These are phyloP conservation scores for Solanum chiquidenum DNA, from an alignment of 257 asterid genomes.

Conservation along the genomic window DNA sequence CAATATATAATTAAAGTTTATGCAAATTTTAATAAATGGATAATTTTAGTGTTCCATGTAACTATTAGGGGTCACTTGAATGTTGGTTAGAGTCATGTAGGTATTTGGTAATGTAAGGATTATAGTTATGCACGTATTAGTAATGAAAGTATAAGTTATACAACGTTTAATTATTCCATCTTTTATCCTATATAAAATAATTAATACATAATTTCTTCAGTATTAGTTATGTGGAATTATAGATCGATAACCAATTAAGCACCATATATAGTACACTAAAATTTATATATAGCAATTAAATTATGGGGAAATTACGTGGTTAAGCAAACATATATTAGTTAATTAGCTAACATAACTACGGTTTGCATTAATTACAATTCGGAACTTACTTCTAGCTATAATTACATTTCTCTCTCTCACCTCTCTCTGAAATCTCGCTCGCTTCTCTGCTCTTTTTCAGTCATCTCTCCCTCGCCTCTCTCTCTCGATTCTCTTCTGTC, in stretches of 20 bases:
- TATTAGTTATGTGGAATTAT: background rate
- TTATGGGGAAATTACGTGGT: background rate
- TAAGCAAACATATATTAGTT: too few species aligned
- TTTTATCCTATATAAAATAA: background rate
- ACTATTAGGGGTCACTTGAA: background rate
- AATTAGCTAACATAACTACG: background rate
- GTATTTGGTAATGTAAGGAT: background rate
- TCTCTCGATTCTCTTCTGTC: too few species aligned
- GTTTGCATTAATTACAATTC: too few species aligned
- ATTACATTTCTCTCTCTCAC: background rate
- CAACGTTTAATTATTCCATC: background rate
- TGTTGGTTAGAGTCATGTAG: background rate
- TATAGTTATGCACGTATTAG: background rate
- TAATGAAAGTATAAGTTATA: background rate
- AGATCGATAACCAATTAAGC: background rate
- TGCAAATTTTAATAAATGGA: background rate
- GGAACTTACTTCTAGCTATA: background rate
- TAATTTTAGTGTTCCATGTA: background rate
- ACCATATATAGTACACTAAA: background rate
- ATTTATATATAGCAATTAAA: too few species aligned
- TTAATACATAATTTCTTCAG: background rate
- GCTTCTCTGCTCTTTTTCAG: background rate
- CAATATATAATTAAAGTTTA: background rate
- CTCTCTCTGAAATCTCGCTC: background rate
- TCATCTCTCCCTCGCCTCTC: background rate